Evolutionary conservation across 192 early-diverging fungal species (phyloP).

Genomic region (Chytriomyces sp.): DNA sequence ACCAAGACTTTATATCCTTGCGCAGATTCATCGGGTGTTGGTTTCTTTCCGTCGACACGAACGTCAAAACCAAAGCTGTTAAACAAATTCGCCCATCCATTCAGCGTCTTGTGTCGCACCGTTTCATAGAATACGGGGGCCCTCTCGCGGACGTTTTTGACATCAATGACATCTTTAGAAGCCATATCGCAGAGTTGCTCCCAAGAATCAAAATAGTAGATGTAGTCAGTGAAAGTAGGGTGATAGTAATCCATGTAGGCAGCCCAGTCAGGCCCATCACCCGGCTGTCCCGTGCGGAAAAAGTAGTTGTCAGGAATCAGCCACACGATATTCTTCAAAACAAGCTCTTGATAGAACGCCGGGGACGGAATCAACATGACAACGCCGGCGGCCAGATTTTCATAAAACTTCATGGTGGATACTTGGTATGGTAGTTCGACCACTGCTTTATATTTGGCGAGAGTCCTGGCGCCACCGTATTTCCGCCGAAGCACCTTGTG

Average conservation of each 20-base stretch:
- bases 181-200: neutral
- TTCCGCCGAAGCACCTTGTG: too few species aligned
- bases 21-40: too few species aligned
- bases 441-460: neutral
- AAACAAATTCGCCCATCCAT: conserved; percentile 23
- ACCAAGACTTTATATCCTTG: too few species aligned
- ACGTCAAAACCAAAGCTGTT: conserved; percentile 3
- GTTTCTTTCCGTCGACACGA: neutral
- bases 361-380: neutral
- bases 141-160: conserved; percentile 15
- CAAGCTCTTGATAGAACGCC: neutral
- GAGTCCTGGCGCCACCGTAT: conserved; percentile 1
- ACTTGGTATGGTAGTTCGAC: conserved; percentile 5
- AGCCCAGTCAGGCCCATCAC: conserved; percentile 15
- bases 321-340: too few species aligned
- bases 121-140: conserved; percentile 7
- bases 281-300: too few species aligned
- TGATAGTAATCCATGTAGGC: conserved; percentile 7
- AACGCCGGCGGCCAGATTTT: neutral
- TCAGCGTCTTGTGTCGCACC: neutral
- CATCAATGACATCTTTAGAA: neutral
- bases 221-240: neutral
- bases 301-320: too few species aligned
- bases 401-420: conserved; percentile 5
- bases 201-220: conserved; percentile 18